Base-by-base conservation (phyloP, 2,329 filamentous ascomycete genomes). In the Tolypocladium inflatum region DNA sequence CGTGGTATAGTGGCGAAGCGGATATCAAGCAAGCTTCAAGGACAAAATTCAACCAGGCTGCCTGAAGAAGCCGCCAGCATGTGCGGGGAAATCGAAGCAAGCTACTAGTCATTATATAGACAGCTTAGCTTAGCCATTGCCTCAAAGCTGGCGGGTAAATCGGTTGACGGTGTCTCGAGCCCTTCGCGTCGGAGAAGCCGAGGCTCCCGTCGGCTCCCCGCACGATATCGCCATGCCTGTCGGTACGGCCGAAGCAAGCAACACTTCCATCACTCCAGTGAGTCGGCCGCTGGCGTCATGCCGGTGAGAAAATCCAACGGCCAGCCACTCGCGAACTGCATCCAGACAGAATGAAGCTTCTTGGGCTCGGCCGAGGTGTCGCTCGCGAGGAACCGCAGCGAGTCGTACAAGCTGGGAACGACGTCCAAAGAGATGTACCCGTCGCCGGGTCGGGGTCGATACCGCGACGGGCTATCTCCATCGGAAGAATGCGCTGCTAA, bases 321-420 rank as follows among this genome's bases (percentile, higher is more conserved):
- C 56, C 56, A 55, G 19, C 56, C 56, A 11, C 50, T 48, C 2
- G 56, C 51, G 33, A 58, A 48, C 19, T 58, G 53, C 56, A 58
- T 54, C 56, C 56, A 58, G 11, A 58, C 56, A 7, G 56, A 45
- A 15, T 56, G 55, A 23, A 56, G 55, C 56, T 33, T 54, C 56
- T 54, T 58, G 23, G 51, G 30, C 41, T 58, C 56, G 2, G 51
- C 56, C 3, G 56, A 54, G 19, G 56, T 55, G 35, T 58, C 56
- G 41, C 51, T 58, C 5, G 52, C 53, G 19, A 58, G 39, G n/a
- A 58, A 54, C 41, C 56, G 56, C 41, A 58, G n/a, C 11, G 56
- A 58, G 11, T 58, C 56, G 38, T 43, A 45, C 33, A 58, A 38
- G 23, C 33, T 58, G 17, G 56, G 41, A 30, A 55, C 52, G n/a